Percentiles rank a stretch among this genome's conserved stretches.
Evolutionary conservation across 2,329 filamentous ascomycete genomes (phyloP).

Genomic region (Sclerotiophoma versabilis): DNA sequence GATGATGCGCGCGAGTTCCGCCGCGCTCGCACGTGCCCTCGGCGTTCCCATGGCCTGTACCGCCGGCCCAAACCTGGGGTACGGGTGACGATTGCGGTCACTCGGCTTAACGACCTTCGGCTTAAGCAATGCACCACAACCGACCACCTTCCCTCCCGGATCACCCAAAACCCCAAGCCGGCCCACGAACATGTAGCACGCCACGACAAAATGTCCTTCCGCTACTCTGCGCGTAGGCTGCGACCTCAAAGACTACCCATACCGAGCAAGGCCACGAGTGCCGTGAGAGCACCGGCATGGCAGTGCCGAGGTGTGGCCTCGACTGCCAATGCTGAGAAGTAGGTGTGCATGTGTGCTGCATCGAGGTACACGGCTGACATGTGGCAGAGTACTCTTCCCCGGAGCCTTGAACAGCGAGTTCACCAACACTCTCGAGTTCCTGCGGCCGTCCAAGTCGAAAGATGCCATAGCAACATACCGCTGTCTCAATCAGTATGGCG

Average conservation of each 20-base stretch:
- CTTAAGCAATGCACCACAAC: constrained; percentile 20
- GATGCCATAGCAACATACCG: constrained; percentile 89
- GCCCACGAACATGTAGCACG: constrained; percentile 31
- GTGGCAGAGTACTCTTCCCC: constrained; percentile 72
- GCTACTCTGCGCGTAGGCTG: constrained; percentile 38
- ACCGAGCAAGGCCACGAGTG: constrained; percentile 24
- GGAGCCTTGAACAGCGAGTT: constrained; percentile 97
- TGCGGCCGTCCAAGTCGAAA: constrained; percentile 70
- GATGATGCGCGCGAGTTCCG: constrained; percentile 15
- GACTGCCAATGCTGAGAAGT: constrained; percentile 66
- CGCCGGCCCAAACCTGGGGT: constrained; percentile 5
- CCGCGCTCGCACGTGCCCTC: constrained; percentile 38
- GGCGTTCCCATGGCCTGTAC: background rate
- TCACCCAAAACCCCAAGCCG: constrained; percentile 27
- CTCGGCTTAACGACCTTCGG: too few species aligned
- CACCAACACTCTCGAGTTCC: constrained; percentile 79
- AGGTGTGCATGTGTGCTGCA: constrained; percentile 29
- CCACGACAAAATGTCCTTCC: constrained; percentile 43
- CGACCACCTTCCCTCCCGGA: constrained; percentile 23
- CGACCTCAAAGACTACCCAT: constrained; percentile 23
- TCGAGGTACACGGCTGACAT: background rate
- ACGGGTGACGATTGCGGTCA: too few species aligned
- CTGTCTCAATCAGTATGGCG: constrained; percentile 86
- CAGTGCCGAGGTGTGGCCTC: constrained; percentile 64
- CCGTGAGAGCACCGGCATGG: constrained; percentile 27